Conservation (phyloP, 805 yeast species). For the Zygosaccharomyces siamensis region DNA sequence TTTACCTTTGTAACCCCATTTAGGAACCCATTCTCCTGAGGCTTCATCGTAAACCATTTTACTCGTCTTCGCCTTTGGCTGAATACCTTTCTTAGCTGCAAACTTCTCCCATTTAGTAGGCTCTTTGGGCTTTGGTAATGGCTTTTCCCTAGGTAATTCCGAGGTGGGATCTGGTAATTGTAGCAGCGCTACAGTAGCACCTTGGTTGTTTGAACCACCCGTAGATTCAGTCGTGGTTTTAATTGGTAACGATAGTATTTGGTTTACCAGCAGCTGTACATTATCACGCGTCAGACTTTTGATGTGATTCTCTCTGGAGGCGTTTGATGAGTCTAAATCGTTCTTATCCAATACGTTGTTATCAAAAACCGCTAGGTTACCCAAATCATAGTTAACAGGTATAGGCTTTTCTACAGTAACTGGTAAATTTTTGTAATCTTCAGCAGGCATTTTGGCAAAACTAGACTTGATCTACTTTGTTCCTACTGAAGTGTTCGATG, state of each 20-base stretch:
- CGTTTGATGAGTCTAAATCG: constrained; percentile 48
- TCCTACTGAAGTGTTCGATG: neutral
- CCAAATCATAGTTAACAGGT: constrained; percentile 84
- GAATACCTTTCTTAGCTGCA: constrained; percentile 93
- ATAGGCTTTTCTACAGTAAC: constrained; percentile 88
- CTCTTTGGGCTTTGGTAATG: constrained; percentile 87
- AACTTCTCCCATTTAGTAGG: constrained; percentile 95
- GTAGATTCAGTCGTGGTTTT: constrained; percentile 77
- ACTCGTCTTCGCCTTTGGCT: constrained; percentile 83
- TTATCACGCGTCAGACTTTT: constrained; percentile 77
- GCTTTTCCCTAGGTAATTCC: constrained; percentile 87
- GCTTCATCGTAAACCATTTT: constrained; percentile 88
- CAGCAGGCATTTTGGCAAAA: constrained; percentile 17
- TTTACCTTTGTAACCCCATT: constrained; percentile 96
- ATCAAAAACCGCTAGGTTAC: constrained; percentile 87
- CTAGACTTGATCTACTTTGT: neutral
- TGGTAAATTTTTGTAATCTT: constrained; percentile 40
- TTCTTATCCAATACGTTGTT: constrained; percentile 73
- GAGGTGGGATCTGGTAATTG: constrained; percentile 81
- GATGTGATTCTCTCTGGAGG: constrained; percentile 60
- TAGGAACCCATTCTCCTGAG: constrained; percentile 91
- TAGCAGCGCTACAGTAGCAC: constrained; percentile 73
- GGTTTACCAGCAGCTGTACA: constrained; percentile 86
- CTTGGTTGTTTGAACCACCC: constrained; percentile 47
- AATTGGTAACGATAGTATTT: constrained; percentile 82